Evolutionary conservation across 306 rosid species (phyloP), one percentile per base, ranked within the genome.

Genomic region (Psophocarpus tetragonolobus): DNA sequence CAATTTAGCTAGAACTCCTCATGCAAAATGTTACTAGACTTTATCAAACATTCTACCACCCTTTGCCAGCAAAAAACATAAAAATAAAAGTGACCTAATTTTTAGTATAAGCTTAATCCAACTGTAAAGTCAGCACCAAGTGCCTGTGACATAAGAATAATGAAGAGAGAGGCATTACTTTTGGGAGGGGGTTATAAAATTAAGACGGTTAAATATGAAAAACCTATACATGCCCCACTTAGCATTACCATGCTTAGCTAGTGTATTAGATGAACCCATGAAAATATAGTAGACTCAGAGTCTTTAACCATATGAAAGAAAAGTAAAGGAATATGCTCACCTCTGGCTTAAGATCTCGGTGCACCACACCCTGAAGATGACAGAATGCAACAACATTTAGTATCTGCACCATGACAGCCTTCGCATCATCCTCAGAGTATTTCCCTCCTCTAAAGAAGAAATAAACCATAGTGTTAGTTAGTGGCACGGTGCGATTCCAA

Each of bases 341-440:
- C 98, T 96, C 99, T 58, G 99, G 99, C 84, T 96, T 96, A 77
- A 96, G 99, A 90, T 96, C 99, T n/a, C 99, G 91, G 75, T 96
- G 99, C 73, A 93, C 99, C 81, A 96, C 98, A 15, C 99, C 99
- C 87, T 96, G 99, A 87, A 96, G 98, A 91, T 96, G 99, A 80
- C 94, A 96, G 83, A 92, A 96, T n/a, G 98, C 91, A 71, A 90
- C 99, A 17, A 92, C 91, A 50, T 90, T 96, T 81, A 96, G 89
- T 86, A 96, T 87, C 79, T 96, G 99, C 23, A 90, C 96, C 90
- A 96, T 88, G 86, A 96, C 99, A 20, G 83, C 89, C 89, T 92
- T 96, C 24, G 99, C 99, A 76, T 96, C 99, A 41, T 92, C 99
- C 85, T 96, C 99, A 1, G 99, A 86, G 88, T 92, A 96, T 86